Conservation (phyloP, 352 stramenopile genomes). For the Globisporangium nodosum region DNA sequence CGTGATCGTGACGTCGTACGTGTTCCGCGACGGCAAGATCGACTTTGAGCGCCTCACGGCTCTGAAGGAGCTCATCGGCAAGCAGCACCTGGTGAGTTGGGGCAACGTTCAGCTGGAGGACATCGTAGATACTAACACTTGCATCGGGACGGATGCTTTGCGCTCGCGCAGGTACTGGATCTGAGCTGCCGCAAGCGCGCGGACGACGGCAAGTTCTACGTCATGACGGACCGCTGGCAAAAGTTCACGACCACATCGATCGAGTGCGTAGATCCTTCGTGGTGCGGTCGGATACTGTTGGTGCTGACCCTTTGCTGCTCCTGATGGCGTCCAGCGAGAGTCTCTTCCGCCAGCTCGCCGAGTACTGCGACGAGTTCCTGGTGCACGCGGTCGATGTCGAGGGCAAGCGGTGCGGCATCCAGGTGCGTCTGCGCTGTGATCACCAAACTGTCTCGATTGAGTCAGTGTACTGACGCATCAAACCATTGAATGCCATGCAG, state of each 20-base stretch:
- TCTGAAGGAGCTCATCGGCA: constrained; percentile 64
- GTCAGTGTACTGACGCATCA: too few relatives aligned
- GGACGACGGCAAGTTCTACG: constrained; percentile 88
- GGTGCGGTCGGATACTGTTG: not conserved
- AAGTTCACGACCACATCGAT: constrained; percentile 93
- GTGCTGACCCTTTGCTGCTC: not conserved
- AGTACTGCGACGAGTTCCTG: constrained; percentile 97
- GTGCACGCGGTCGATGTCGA: constrained; percentile 98
- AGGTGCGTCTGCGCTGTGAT: constrained; percentile 29
- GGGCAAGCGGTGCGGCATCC: constrained; percentile 93
- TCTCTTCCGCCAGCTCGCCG: constrained; percentile 85
- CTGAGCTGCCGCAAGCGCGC: constrained; percentile 92
- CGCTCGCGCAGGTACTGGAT: constrained; percentile 82
- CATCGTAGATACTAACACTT: not conserved
- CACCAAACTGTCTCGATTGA: too few relatives aligned
- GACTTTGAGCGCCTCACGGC: constrained; percentile 72
- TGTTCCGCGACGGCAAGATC: constrained; percentile 93
- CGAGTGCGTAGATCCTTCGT: constrained; percentile 28
- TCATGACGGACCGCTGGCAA: constrained; percentile 97
- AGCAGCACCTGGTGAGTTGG: constrained; percentile 51
- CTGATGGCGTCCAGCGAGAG: constrained; percentile 33
- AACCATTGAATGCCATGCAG: constrained; percentile 17
- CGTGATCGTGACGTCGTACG: constrained; percentile 97
- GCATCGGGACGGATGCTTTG: not conserved
- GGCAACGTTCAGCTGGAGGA: not conserved